These are phyloP conservation scores for Paspalum notatum DNA, from an alignment of 176 grass and related monocot species.

Conservation along the genomic window DNA sequence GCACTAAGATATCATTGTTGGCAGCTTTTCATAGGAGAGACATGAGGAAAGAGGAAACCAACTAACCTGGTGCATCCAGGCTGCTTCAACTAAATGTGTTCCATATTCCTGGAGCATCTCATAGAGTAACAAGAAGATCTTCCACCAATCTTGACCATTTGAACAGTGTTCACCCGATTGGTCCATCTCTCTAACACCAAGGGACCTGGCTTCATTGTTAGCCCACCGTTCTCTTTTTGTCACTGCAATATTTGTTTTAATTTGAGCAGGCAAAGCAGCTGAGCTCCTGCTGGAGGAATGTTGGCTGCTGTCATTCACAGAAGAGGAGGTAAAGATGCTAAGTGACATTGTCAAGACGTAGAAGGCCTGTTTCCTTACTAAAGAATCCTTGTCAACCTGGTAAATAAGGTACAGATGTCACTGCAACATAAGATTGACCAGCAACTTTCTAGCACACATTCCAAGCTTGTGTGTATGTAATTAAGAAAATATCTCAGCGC, in stretches of 20 bases:
- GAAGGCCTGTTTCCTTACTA: conserved; percentile 83
- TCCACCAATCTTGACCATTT: conserved; percentile 73
- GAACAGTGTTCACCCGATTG: conserved; percentile 54
- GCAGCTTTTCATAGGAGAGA: conserved; percentile 30
- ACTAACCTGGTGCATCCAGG: conserved; percentile 92
- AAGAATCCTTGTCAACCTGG: conserved; percentile 87
- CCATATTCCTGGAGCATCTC: conserved; percentile 98
- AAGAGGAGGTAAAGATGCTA: conserved; percentile 52
- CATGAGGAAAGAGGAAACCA: conserved; percentile 30
- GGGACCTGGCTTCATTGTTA: conserved; percentile 75
- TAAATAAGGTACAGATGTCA: conserved; percentile 20
- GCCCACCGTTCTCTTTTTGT: conserved; percentile 92
- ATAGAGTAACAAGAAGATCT: conserved; percentile 83
- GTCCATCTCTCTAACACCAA: conserved; percentile 63
- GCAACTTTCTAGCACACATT: background rate
- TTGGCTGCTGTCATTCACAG: conserved; percentile 35
- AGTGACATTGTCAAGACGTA: conserved; percentile 80
- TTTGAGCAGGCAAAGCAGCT: conserved; percentile 31
- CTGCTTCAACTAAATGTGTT: conserved; percentile 94
- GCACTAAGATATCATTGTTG: background rate
- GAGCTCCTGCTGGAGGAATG: conserved; percentile 46
- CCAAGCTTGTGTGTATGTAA: conserved; percentile 24
- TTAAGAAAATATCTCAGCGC: conserved; percentile 20
- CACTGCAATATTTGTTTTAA: conserved; percentile 27
- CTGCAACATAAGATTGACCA: background rate